Percentiles rank a stretch among this genome's conserved stretches.
phyloP scores from a whole-genome alignment of 2,329 filamentous ascomycete genomes.

The Xylaria sp. region DNA sequence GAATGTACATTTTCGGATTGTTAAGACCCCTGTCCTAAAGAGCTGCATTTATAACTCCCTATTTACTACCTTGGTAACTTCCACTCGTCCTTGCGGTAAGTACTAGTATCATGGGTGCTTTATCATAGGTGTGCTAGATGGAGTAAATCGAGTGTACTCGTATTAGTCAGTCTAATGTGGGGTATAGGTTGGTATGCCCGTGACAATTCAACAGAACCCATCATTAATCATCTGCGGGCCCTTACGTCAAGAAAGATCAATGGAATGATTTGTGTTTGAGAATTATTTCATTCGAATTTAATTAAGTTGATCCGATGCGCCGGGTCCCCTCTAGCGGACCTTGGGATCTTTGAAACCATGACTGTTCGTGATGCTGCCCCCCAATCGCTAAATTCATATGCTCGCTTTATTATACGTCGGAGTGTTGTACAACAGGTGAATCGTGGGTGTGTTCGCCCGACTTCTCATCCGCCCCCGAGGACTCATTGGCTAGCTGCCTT shows the following conservation, averaged over 20 bases:
- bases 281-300: neutral
- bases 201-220: no score
- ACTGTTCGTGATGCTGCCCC: neutral
- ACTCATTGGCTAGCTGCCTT: slow-evolving; percentile 27
- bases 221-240: no score
- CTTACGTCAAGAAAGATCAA: neutral
- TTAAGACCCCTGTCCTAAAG: no score
- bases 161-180: no score
- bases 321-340: neutral
- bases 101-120: no score
- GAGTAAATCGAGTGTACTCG: no score
- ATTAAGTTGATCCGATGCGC: neutral
- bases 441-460: slow-evolving; percentile 3
- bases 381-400: slow-evolving; percentile 13
- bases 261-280: neutral
- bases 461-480: slow-evolving; percentile 35
- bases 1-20: no score
- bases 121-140: no score
- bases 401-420: slow-evolving; percentile 14
- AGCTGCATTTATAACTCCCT: no score
- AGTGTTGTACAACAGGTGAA: slow-evolving; percentile 17
- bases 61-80: no score
- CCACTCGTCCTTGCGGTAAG: no score
- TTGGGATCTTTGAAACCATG: neutral
- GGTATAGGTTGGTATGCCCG: no score